phyloP scores from a whole-genome alignment of 805 yeast species.

The Tetrapisispora namnaoensis region DNA sequence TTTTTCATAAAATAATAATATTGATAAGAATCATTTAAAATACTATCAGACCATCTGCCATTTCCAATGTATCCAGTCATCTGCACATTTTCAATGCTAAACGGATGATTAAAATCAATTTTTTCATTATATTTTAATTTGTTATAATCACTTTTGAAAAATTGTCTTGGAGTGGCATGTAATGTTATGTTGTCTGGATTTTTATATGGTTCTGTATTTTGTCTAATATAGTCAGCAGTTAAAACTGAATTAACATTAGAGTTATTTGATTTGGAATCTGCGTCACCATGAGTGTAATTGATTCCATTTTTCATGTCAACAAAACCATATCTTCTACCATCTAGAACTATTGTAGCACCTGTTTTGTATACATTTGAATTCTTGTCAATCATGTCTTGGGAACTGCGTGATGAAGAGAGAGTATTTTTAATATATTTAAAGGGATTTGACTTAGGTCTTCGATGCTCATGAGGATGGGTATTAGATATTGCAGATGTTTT shows the following conservation, averaged over 20 bases:
- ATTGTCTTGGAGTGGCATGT: constrained; percentile 5
- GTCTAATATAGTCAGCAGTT: neutral
- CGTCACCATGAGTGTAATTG: neutral
- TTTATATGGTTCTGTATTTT: neutral
- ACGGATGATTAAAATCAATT: constrained; percentile 5
- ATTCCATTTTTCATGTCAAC: neutral
- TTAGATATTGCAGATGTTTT: neutral
- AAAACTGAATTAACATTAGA: neutral
- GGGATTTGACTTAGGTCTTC: neutral
- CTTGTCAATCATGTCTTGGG: neutral
- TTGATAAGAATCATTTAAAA: constrained; percentile 3
- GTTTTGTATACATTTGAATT: neutral
- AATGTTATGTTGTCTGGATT: constrained; percentile 6
- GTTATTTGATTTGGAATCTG: neutral
- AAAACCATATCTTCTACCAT: too few species aligned
- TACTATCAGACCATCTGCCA: constrained; percentile 10
- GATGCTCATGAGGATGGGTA: neutral
- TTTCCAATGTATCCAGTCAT: constrained; percentile 16
- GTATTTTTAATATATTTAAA: neutral
- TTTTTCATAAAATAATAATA: constrained; percentile 10
- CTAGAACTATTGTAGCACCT: neutral
- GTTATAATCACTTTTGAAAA: constrained; percentile 4
- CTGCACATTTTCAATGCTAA: constrained; percentile 8
- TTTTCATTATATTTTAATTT: constrained; percentile 5
- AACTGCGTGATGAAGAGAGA: neutral